Evolutionary conservation across 495 filamentous ascomycete species (phyloP), one percentile per base, ranked within the genome.

Genomic region (Stereocaulon alpinum): DNA sequence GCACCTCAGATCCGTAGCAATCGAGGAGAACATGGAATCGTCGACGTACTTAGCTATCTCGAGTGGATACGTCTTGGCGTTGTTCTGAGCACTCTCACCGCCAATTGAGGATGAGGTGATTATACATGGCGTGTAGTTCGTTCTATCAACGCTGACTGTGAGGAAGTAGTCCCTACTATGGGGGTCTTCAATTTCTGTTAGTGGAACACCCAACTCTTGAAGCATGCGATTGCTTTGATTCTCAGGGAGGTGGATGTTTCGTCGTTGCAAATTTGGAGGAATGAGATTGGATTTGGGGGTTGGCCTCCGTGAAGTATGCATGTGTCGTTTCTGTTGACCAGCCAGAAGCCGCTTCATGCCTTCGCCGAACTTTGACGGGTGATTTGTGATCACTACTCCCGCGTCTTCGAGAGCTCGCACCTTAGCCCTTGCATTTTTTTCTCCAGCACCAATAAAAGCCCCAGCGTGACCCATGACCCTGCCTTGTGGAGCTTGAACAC

Each of bases 401-500:
- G 82, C 88, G 59, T 76, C 73, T 66, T 86, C 72, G n/a, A 94
- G 77, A 17, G 80, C 78, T 24, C 77, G 75, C 57, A 87, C 83
- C 71, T 94, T 94, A 15, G 74, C 75, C 32, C 72, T 70, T 0
- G 85, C 81, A 58, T 77, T 76, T 9, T 83, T 82, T 61, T 94
- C 88, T 17, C 85, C 84, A 10, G 81, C 74, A 0, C 82, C 76
- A 34, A 80, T 76, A 73, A 88, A 88, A 37, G 91, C 91, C 17
- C 91, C 91, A 15, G 89, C 87, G 71, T 95, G 91, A 20, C 91
- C 91, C 89, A 95, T 93, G 40, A 90, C 78, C n/a, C 80, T 78
- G 1, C 86, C 85, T 17, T 75, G 71, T 7, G 78, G 76, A 40
- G 88, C 86, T 40, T 82, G 71, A 37, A 85, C 66, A 1, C 91